Conservation (phyloP, 148 eudicot genomes). For the Chenopodium album region DNA sequence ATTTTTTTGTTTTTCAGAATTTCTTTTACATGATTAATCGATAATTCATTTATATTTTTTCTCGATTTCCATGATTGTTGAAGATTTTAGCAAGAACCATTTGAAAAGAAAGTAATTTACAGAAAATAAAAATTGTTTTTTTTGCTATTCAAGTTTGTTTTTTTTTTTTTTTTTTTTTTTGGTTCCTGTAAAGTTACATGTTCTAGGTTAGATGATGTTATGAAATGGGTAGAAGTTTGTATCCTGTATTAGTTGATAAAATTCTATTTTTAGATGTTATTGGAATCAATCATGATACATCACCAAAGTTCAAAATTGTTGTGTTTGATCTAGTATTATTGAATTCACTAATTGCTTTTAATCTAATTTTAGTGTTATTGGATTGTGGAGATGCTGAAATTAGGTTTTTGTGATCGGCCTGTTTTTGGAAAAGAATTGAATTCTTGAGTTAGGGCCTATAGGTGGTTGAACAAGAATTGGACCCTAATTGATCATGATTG, state of each 20-base stretch:
- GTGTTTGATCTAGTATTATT: not conserved
- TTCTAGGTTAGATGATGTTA: not conserved
- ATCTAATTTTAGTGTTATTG: not conserved
- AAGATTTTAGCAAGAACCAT: not conserved
- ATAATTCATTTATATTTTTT: not conserved
- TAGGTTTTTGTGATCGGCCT: not conserved
- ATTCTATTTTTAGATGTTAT: not conserved
- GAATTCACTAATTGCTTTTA: not conserved
- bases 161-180: not conserved
- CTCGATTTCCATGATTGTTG: not conserved
- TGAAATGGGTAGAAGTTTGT: not conserved
- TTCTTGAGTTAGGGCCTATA: not conserved
- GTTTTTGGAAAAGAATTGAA: not conserved
- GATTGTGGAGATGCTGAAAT: not conserved
- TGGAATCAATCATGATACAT: not conserved
- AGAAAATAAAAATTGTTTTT: not conserved
- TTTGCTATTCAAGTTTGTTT: not conserved
- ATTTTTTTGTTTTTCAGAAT: not conserved
- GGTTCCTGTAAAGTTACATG: too few species aligned
- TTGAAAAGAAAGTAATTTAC: not conserved
- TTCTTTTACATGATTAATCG: not conserved
- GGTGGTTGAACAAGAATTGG: not conserved
- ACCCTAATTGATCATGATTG: not conserved
- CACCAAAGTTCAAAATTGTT: not conserved
- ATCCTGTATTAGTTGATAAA: not conserved